A percentile compares a stretch with the other conserved stretches of the same genome.
Conservation (phyloP, 495 filamentous ascomycete genomes). For the Talaromyces thailandensis region DNA sequence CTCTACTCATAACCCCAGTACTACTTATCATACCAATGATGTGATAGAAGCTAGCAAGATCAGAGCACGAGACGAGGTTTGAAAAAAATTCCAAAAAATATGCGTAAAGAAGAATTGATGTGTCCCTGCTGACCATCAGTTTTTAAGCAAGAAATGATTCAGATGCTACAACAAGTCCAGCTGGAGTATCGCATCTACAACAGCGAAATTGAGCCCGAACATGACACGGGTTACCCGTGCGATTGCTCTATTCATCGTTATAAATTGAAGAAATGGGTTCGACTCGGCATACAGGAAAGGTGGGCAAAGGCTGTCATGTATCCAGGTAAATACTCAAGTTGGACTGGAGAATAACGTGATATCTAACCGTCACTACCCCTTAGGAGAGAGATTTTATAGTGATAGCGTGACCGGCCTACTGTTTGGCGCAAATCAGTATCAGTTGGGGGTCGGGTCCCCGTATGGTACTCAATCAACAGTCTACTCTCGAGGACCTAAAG, state of each 20-base stretch:
- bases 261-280: conserved; percentile 18
- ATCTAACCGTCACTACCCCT: not conserved
- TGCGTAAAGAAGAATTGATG: not conserved
- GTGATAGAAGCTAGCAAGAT: conserved; percentile 26
- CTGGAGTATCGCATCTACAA: conserved; percentile 29
- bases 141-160: conserved; percentile 29
- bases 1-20: not conserved
- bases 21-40: conserved; percentile 16
- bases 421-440: conserved; percentile 26
- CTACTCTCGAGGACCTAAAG: conserved; percentile 6
- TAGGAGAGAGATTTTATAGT: conserved; percentile 28
- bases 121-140: not conserved
- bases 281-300: conserved; percentile 26
- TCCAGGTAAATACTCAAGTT: conserved; percentile 18
- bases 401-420: conserved; percentile 16
- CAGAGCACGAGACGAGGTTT: conserved; percentile 27
- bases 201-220: conserved; percentile 39
- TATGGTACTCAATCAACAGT: conserved; percentile 14
- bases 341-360: not conserved
- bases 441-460: conserved; percentile 15
- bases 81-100: not conserved
- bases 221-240: conserved; percentile 24
- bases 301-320: conserved; percentile 42
- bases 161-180: conserved; percentile 26
- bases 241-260: conserved; percentile 26